Evolutionary conservation across 2,329 filamentous ascomycete species (phyloP), one percentile per base, ranked within the genome.

Genomic region (Calonectria pseudoturangicola): DNA sequence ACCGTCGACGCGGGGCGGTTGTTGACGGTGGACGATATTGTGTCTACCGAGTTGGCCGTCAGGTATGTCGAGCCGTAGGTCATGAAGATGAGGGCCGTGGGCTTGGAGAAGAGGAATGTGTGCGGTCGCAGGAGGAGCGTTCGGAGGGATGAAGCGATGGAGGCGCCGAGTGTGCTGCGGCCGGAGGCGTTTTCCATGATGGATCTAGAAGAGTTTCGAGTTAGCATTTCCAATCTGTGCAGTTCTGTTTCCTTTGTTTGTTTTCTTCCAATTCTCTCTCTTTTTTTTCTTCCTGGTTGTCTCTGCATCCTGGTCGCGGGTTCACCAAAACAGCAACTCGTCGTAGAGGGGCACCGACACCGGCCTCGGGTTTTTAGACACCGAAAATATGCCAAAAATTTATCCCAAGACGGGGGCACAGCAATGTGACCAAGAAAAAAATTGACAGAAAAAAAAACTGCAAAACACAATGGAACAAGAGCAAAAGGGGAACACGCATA

Each of bases 21-120:
- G 62, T 86, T 83, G 16, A 92, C 77, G 2, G 93, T 95, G 6
- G 94, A 93, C 54, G 92, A 87, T 60, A 91, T 83, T 0, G 96
- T 98, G 86, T 98, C 96, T 82, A 98, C 91, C 15, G 90, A 86
- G 86, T 98, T 98, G 75, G 96, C 96, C 1, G 94, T 95, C 15
- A 97, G 86, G 86, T 98, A 98, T 72, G 96, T 98, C 76, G 94
- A 93, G 73, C 92, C 94, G 88, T 98, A 98, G 51, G 98, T 88
- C 84, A 91, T 87, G 85, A 91, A 89, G 81, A 95, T 93, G 76
- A 95, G 88, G 56, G 86, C 90, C 79, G 93, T 93, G 0, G 93
- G 93, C 72, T 90, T 91, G 63, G 91, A 91, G 81, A 91, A 84
- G 75, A 95, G 79, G 79, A 93, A 87, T 28, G 83, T 79, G 71